A percentile compares a stretch with the other conserved stretches of the same genome.
These are phyloP conservation scores for Tinospora cordifolia DNA, from an alignment of 164 flowering plant genomes.

Conservation along the genomic window DNA sequence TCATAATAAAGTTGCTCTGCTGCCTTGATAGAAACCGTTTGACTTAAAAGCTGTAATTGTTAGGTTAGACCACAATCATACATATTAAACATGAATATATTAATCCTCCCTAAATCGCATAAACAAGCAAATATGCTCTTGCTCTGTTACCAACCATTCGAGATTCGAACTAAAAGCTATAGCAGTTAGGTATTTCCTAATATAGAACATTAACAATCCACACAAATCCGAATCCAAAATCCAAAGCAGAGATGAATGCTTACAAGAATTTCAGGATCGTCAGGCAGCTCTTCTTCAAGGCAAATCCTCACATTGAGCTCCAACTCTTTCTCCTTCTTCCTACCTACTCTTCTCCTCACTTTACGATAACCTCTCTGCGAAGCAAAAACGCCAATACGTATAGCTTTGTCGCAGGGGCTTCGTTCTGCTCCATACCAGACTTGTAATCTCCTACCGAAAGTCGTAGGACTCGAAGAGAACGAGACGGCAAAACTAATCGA, in stretches of 20 bases:
- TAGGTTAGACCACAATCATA: too few relatives aligned
- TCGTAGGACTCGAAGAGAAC: constrained; percentile 17
- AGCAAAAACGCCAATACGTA: constrained; percentile 14
- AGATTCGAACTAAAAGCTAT: too few relatives aligned
- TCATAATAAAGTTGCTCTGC: too few relatives aligned
- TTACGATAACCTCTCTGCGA: constrained; percentile 35
- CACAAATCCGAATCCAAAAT: neutral
- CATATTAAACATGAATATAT: too few relatives aligned
- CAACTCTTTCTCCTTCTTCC: constrained; percentile 54
- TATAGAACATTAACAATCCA: neutral
- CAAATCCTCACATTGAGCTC: constrained; percentile 73
- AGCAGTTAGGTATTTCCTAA: neutral
- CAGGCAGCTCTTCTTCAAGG: constrained; percentile 76
- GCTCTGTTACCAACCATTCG: too few relatives aligned
- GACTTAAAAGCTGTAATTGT: too few relatives aligned
- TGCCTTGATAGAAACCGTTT: too few relatives aligned
- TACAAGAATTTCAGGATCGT: constrained; percentile 77
- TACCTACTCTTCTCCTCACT: constrained; percentile 23
- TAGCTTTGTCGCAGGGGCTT: constrained; percentile 2
- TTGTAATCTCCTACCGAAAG: constrained; percentile 23
- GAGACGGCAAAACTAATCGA: constrained; percentile 7
- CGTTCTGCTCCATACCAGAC: constrained; percentile 14
- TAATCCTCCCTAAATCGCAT: too few relatives aligned
- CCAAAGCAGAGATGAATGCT: neutral
- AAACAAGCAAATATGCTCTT: too few relatives aligned